Evolutionary conservation across 306 rosid species (phyloP), one percentile per base, ranked within the genome.

Genomic region (Begonia loranthoides): DNA sequence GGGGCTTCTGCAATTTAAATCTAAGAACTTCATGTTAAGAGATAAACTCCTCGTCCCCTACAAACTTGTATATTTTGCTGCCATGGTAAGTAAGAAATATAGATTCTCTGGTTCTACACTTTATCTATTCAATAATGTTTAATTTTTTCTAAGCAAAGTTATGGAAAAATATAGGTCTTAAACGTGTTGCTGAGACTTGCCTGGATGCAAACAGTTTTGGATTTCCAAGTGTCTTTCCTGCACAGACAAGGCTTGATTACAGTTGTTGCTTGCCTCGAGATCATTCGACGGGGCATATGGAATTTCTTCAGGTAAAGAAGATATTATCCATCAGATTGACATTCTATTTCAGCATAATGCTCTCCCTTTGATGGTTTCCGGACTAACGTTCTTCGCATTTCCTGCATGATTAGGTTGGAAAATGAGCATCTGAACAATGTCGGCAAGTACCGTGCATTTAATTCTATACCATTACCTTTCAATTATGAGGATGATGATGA

Each of bases 371-470:
- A 40, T 41, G 15, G 16, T 10, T 34, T 58, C 36, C 9, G 9
- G 1, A 28, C 36, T 24, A 24, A 49, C 9, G 36, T 24, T 43
- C 15, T 46, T 43, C 14, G 22, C 12, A 33, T 46, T 3, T 34
- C 22, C 34, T 49, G 14, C 13, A 38, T 53, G 36, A 45, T 43
- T 66, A 81, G 95, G 66, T 34, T 78, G 75, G 90, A 84, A 70
- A 84, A 81, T 56, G 95, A 81, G 71, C 95, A 84, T 63, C 60
- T 81, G 68, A 84, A 71, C 72, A 85, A 85, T 56, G 90, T 81
- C 36, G 92, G 90, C 65, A 85, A 81, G 67, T 85, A 66, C 65
- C 54, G 95, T 1, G 95, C 90, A 3, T 81, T 85, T 72, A 85
- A 81, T 63, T 66, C 92, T 1, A 82, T 85, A 54, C 90, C 95